A percentile compares a stretch with the other conserved stretches of the same genome.
These are phyloP conservation scores for Trichosporon sp. DNA, from an alignment of 1,284 basidiomycete species.

Conservation along the genomic window DNA sequence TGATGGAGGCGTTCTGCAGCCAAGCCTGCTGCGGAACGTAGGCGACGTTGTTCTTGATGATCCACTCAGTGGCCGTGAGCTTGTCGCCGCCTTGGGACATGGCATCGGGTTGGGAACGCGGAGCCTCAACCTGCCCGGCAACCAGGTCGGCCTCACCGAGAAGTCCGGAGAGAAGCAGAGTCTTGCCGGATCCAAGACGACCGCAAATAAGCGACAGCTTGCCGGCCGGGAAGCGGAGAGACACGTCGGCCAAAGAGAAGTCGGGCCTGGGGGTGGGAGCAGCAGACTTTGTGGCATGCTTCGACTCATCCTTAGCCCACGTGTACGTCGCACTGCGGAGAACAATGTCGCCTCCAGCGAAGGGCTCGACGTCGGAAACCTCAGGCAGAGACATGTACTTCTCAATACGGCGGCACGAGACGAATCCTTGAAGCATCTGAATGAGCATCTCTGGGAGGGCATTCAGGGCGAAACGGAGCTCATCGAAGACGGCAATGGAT, in stretches of 20 bases:
- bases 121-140: conserved; percentile 64
- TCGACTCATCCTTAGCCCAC: conserved; percentile 69
- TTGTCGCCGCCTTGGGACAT: conserved; percentile 57
- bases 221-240: conserved; percentile 69
- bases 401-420: conserved; percentile 84
- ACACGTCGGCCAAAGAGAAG: conserved; percentile 76
- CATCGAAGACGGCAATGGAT: conserved; percentile 65
- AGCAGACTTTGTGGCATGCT: conserved; percentile 48
- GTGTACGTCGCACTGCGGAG: conserved; percentile 80
- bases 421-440: conserved; percentile 72
- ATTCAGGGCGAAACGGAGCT: conserved; percentile 67
- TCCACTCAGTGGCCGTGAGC: conserved; percentile 61
- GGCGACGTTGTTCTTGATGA: conserved; percentile 65
- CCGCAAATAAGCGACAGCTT: conserved; percentile 78
- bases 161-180: conserved; percentile 70
- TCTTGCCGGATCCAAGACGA: conserved; percentile 65
- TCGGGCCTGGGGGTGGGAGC: conserved; percentile 68
- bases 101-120: conserved; percentile 74
- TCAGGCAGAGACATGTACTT: conserved; percentile 75
- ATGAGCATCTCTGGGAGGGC: conserved; percentile 86
- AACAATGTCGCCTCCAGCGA: conserved; percentile 58
- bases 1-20: conserved; percentile 85
- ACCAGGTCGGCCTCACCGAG: conserved; percentile 85
- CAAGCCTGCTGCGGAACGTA: conserved; percentile 80
- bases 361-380: conserved; percentile 59